Conservation (phyloP, 192 early-diverging fungal species). For the Entomortierella lignicola region DNA sequence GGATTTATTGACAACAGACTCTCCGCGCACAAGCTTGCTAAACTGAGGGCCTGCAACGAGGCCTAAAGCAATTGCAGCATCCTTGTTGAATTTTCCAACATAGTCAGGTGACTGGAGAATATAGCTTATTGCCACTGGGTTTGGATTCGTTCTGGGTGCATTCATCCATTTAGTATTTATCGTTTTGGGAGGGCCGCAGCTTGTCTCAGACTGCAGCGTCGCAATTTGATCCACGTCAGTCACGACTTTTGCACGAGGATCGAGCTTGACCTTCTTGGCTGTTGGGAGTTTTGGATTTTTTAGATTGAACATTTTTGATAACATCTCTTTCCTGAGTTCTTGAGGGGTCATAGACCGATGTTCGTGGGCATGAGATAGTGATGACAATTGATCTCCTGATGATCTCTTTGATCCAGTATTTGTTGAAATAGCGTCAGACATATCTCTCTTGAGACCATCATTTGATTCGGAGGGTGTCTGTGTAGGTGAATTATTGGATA, state of each 20-base stretch:
- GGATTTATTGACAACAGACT: constrained; percentile 64
- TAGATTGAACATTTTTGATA: constrained; percentile 33
- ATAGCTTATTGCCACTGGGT: constrained; percentile 69
- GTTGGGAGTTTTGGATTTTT: constrained; percentile 5
- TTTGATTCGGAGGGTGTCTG: background rate
- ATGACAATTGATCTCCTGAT: constrained; percentile 13
- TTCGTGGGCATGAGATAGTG: background rate
- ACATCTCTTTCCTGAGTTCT: constrained; percentile 19
- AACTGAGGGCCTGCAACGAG: constrained; percentile 73
- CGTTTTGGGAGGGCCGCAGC: constrained; percentile 3
- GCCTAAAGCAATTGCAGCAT: constrained; percentile 73
- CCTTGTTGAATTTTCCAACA: constrained; percentile 83
- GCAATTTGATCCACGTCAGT: constrained; percentile 31
- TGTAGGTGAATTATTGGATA: constrained; percentile 3
- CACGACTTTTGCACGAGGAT: constrained; percentile 9
- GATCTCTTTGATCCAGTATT: constrained; percentile 22
- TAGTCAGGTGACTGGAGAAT: constrained; percentile 80
- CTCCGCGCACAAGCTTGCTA: constrained; percentile 70
- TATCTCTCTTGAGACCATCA: too few relatives aligned
- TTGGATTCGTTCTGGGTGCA: constrained; percentile 63
- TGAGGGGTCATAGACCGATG: background rate
- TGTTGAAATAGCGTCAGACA: constrained; percentile 2
- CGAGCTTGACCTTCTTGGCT: constrained; percentile 26
- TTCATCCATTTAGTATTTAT: constrained; percentile 12
- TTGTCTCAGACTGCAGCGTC: background rate